Conservation (phyloP, 2,329 filamentous ascomycete genomes). For the Purpureocillium lavendulum region DNA sequence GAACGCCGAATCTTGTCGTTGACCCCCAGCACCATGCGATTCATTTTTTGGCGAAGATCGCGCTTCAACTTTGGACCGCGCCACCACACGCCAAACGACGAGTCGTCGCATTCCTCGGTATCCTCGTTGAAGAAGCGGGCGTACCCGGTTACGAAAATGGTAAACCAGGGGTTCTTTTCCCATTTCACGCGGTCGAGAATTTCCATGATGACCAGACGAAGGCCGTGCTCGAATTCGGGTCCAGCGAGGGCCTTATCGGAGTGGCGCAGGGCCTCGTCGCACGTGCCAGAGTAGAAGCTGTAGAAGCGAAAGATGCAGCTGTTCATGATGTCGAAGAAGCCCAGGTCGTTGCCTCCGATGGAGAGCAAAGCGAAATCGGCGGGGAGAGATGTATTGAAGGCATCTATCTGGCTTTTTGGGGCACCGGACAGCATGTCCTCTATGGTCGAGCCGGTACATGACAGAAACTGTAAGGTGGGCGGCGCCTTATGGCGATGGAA, state of each 20-base stretch:
- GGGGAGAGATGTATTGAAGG: constrained; percentile 26
- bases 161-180: constrained; percentile 34
- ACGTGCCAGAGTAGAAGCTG: constrained; percentile 37
- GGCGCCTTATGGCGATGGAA: no score
- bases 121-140: constrained; percentile 38
- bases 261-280: constrained; percentile 27
- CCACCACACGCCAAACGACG: constrained; percentile 38
- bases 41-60: constrained; percentile 30
- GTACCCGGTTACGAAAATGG: constrained; percentile 37
- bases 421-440: constrained; percentile 27
- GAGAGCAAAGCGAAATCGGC: constrained; percentile 36
- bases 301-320: constrained; percentile 42
- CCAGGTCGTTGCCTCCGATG: constrained; percentile 40
- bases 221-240: constrained; percentile 27
- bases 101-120: constrained; percentile 33
- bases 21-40: constrained; percentile 32
- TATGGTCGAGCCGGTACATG: constrained; percentile 37
- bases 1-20: constrained; percentile 29
- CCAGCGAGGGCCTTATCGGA: constrained; percentile 24
- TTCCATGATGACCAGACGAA: constrained; percentile 30
- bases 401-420: constrained; percentile 31
- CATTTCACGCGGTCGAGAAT: constrained; percentile 33
- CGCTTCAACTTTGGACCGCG: constrained; percentile 30
- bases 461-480: constrained; percentile 32
- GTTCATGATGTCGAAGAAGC: constrained; percentile 41